Evolutionary conservation across 257 asterid genomes (phyloP), one percentile per base, ranked within the genome.

Genomic region (Solanum lycopersicoides): DNA sequence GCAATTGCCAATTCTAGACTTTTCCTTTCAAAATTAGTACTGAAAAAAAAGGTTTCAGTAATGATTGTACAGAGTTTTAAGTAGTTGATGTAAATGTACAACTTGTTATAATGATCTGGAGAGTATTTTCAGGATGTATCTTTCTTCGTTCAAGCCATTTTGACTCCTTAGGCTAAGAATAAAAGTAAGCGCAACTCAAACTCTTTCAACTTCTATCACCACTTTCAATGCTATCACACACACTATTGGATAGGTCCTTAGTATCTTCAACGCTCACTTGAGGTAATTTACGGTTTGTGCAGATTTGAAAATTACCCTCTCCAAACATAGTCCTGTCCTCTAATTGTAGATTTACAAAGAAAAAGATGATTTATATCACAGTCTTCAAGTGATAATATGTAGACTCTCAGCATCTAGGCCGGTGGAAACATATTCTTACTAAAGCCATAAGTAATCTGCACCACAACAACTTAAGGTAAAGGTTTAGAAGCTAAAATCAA

Each of bases 271-370:
- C 45, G 84, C 41, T 79, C 84, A 77, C 84, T 13, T 8, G 11
- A 79, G 28, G 66, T 77, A 44, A 77, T 25, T 77, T 45, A 25
- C 53, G 5, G 25, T n/a, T 77, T n/a, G 23, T 41, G 39, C 83
- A 77, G 37, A 77, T 44, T 96, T 80, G 65, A 28, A 28, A 47
- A 45, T 80, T 16, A 77, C 10, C 84, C 7, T 79, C 66, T 80
- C 84, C n/a, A 11, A 45, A 79, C 66, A 45, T 79, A 28, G 84
- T 79, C 84, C 28, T 79, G 16, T 79, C 84, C 84, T 79, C 84
- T 13, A 79, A 45, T 79, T n/a, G n/a, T 28, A 47, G 63, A 45
- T 79, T 79, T 79, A 42, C 23, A 35, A 35, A 9, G 65, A 15
- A 45, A 66, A 80, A 80, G 18, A 47, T 80, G 42, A 28, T 80